A percentile compares a stretch with the other conserved stretches of the same genome.
phyloP scores from a whole-genome alignment of 805 yeast genomes.

The Candida namnaoensis region DNA sequence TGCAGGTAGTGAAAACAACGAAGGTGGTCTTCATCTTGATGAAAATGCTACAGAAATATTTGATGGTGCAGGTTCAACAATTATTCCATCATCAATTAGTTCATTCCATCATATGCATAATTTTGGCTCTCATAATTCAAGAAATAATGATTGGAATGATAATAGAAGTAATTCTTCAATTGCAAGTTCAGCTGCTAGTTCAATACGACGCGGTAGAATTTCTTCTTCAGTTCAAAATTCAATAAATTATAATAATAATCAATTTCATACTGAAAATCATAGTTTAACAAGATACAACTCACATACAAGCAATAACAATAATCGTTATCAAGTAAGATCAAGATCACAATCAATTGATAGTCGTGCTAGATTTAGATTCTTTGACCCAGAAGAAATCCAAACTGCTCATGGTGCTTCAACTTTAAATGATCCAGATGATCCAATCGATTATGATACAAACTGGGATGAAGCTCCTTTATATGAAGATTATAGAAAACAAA shows the following conservation, averaged over 20 bases:
- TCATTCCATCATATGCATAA: constrained; percentile 68
- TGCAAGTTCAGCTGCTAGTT: constrained; percentile 16
- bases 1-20: too few relatives aligned
- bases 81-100: constrained; percentile 69
- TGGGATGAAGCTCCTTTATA: constrained; percentile 51
- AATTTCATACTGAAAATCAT: constrained; percentile 4
- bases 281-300: constrained; percentile 19
- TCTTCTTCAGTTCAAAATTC: constrained; percentile 1
- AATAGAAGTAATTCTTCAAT: constrained; percentile 2
- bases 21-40: constrained; percentile 23
- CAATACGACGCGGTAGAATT: constrained; percentile 17
- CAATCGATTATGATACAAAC: constrained; percentile 64
- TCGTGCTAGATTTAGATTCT: constrained; percentile 60
- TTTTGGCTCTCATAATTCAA: constrained; percentile 16
- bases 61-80: constrained; percentile 71
- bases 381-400: constrained; percentile 75
- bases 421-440: constrained; percentile 39
- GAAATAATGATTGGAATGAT: constrained; percentile 16
- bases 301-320: constrained; percentile 3
- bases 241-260: neutral
- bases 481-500: constrained; percentile 33
- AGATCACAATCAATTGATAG: constrained; percentile 23
- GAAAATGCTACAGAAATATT: constrained; percentile 65
- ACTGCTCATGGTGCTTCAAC: constrained; percentile 86
- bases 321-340: constrained; percentile 15